phyloP scores from a whole-genome alignment of 1,284 basidiomycete genomes.

The Puccinia horiana region DNA sequence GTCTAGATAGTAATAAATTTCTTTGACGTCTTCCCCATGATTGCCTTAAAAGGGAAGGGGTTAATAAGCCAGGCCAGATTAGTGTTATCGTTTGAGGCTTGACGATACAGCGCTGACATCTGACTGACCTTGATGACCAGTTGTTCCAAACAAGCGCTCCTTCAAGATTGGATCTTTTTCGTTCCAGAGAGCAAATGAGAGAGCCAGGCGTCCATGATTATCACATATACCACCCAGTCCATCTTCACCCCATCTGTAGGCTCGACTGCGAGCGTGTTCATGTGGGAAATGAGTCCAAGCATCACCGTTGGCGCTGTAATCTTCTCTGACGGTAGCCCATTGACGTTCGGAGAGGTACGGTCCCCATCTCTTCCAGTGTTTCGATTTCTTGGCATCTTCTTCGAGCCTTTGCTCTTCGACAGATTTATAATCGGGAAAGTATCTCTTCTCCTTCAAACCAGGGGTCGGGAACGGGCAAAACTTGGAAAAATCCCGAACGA shows the following conservation, averaged over 20 bases:
- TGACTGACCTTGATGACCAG: conserved; percentile 73
- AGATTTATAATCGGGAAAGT: conserved; percentile 55
- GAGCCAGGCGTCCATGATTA: conserved; percentile 90
- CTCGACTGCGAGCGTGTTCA: conserved; percentile 86
- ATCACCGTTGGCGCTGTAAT: conserved; percentile 93
- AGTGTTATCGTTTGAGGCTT: background rate
- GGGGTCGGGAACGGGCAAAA: conserved; percentile 51
- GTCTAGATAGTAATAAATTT: conserved; percentile 96
- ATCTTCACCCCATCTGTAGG: conserved; percentile 98
- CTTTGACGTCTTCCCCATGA: conserved; percentile 98
- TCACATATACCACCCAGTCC: conserved; percentile 94
- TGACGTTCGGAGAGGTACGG: conserved; percentile 95
- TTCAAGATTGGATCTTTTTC: conserved; percentile 91
- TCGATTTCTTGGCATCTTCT: conserved; percentile 68
- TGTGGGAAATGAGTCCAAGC: conserved; percentile 98
- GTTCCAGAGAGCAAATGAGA: conserved; percentile 91
- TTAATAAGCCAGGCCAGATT: background rate
- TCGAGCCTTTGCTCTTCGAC: conserved; percentile 63
- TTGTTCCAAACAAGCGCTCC: conserved; percentile 89
- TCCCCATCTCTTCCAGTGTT: conserved; percentile 97
- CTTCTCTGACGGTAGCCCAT: conserved; percentile 98
- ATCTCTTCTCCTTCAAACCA: conserved; percentile 52
- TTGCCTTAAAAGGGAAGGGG: conserved; percentile 66
- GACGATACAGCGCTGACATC: background rate
- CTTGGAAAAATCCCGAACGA: conserved; percentile 48